These are phyloP conservation scores for Luvunga scandens DNA, from an alignment of 345 rosid genomes.

Conservation along the genomic window DNA sequence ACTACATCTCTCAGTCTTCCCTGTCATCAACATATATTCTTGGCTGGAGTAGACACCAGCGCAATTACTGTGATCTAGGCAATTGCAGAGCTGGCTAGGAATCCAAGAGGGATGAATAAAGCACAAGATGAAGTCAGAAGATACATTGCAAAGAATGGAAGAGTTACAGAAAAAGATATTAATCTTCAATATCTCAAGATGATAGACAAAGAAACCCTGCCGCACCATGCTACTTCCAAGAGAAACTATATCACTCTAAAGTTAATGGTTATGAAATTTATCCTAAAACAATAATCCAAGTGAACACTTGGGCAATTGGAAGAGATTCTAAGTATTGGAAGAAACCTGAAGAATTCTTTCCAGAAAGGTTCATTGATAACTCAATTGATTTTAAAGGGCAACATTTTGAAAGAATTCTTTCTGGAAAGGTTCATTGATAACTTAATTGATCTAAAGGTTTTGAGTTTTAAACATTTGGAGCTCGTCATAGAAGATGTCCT, in stretches of 20 bases:
- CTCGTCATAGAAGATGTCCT: constrained; percentile 37
- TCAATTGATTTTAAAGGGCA: constrained; percentile 40
- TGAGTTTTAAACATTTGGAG: constrained; percentile 41
- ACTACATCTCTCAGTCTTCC: too few relatives aligned
- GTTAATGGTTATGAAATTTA: constrained; percentile 33
- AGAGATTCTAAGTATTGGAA: constrained; percentile 40
- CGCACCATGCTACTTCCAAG: constrained; percentile 52
- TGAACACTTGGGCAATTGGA: constrained; percentile 46
- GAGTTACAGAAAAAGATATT: constrained; percentile 29
- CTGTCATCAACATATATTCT: constrained; percentile 28
- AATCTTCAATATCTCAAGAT: constrained; percentile 39
- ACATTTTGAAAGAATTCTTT: constrained; percentile 27
- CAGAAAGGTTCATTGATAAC: constrained; percentile 38
- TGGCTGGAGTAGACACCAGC: constrained; percentile 32
- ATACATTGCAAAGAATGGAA: constrained; percentile 21
- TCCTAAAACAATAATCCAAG: constrained; percentile 29
- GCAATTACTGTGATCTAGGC: constrained; percentile 34
- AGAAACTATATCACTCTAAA: constrained; percentile 38
- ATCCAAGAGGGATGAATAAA: constrained; percentile 35
- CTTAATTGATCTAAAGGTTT: too few relatives aligned
- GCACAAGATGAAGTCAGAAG: constrained; percentile 21
- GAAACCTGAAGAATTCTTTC: constrained; percentile 40
- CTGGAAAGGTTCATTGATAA: constrained; percentile 41
- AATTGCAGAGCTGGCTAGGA: constrained; percentile 41
- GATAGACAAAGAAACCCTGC: constrained; percentile 44